These are phyloP conservation scores for Prunus persica DNA, from an alignment of 306 rosid genomes.

Conservation along the genomic window Prunus_persica_NCBIv2 NC_034010.1:25855001-25855500, in stretches of 20 bases:
- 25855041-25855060: accelerated
- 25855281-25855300: conserved; percentile 37
- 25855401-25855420: neutral
- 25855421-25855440: neutral
- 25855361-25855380: conserved; percentile 41
- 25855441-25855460: conserved; percentile 1
- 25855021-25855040: no score
- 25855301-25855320: conserved; percentile 16
- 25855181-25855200: neutral
- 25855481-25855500: neutral
- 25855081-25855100: no score
- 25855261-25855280: conserved; percentile 28
- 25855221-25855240: conserved; percentile 14
- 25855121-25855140: no score
- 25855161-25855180: neutral
- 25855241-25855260: conserved; percentile 9
- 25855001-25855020: accelerated
- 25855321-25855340: conserved; percentile 18
- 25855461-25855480: neutral
- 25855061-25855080: no score
- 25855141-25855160: no score
- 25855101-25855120: no score
- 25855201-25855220: neutral
- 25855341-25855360: conserved; percentile 13
- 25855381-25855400: conserved; percentile 13